A percentile compares a stretch with the other conserved stretches of the same genome.
Evolutionary conservation across 1,139 yeast genomes (phyloP).

Genomic region (Diutina siamensis): DNA sequence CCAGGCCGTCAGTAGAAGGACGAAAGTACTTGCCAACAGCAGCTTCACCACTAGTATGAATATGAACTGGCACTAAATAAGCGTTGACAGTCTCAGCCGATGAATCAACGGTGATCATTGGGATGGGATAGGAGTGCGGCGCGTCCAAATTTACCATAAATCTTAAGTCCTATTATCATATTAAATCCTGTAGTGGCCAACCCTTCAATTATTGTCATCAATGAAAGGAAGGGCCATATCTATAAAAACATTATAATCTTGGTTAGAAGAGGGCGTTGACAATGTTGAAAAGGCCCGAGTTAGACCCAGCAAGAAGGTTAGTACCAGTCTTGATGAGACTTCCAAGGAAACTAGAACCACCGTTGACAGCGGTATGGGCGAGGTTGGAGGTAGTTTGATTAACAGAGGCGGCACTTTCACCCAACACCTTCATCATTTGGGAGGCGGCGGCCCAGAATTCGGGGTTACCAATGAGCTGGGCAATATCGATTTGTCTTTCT

Average conservation of each 20-base stretch:
- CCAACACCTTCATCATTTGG: not conserved
- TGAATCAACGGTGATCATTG: constrained; percentile 1
- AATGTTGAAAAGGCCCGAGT: not conserved
- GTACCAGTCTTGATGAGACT: not conserved
- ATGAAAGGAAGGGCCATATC: not conserved
- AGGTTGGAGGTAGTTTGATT: not conserved
- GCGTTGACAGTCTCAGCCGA: not conserved
- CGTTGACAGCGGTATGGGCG: not conserved
- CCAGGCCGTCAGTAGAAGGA: not conserved
- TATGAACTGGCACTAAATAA: constrained; percentile 1
- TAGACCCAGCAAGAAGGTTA: not conserved
- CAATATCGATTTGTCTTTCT: not conserved
- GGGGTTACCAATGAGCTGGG: not conserved
- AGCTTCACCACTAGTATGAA: not conserved
- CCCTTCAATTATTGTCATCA: not conserved
- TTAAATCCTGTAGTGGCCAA: not conserved
- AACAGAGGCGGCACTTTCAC: not conserved
- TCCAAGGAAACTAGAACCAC: not conserved
- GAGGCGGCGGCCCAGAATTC: not conserved
- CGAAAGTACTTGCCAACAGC: not conserved
- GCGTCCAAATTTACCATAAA: too few species aligned
- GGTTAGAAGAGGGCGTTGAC: not conserved
- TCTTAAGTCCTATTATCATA: too few species aligned
- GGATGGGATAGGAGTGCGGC: not conserved
- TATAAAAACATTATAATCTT: too few species aligned